A percentile compares a stretch with the other conserved stretches of the same genome.
Evolutionary conservation across 495 filamentous ascomycete species (phyloP).

Genomic region (Lineolata rhizophorae): DNA sequence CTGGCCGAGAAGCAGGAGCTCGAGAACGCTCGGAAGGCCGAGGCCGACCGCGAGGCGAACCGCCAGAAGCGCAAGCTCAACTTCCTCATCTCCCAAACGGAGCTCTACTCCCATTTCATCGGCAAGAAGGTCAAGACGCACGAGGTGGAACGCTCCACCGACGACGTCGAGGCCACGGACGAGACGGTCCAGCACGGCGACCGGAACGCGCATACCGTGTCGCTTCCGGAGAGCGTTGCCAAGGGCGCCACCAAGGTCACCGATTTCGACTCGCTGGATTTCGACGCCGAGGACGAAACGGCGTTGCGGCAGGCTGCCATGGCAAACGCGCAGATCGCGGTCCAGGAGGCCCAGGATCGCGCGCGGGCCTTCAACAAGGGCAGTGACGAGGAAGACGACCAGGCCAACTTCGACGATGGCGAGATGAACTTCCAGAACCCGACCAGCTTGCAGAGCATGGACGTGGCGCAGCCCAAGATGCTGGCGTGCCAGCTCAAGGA

Average conservation of each 20-base stretch:
- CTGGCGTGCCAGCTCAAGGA: slow-evolving; percentile 88
- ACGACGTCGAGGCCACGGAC: slow-evolving; percentile 41
- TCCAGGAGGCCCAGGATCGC: slow-evolving; percentile 82
- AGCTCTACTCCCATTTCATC: slow-evolving; percentile 97
- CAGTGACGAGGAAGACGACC: slow-evolving; percentile 32
- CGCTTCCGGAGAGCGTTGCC: slow-evolving; percentile 35
- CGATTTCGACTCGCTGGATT: slow-evolving; percentile 84
- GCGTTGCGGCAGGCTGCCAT: slow-evolving; percentile 62
- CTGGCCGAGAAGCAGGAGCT: slow-evolving; percentile 89
- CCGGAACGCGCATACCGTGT: slow-evolving; percentile 24
- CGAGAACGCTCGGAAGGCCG: slow-evolving; percentile 86
- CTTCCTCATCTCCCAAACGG: slow-evolving; percentile 97
- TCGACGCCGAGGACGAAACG: slow-evolving; percentile 85
- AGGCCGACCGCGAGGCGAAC: slow-evolving; percentile 91
- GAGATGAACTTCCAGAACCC: slow-evolving; percentile 99
- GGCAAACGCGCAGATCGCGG: slow-evolving; percentile 89
- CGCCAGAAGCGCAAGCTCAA: slow-evolving; percentile 96
- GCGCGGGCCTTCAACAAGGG: slow-evolving; percentile 72
- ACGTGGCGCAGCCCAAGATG: slow-evolving; percentile 86
- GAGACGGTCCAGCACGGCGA: slow-evolving; percentile 26
- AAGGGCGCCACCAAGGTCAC: slow-evolving; percentile 44
- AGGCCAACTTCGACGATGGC: slow-evolving; percentile 46
- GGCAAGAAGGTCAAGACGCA: slow-evolving; percentile 96
- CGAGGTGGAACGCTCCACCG: slow-evolving; percentile 74
- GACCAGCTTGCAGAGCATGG: slow-evolving; percentile 75